Evolutionary conservation across 2,329 filamentous ascomycete genomes (phyloP).

Genomic region (Diaporthe citri): DNA sequence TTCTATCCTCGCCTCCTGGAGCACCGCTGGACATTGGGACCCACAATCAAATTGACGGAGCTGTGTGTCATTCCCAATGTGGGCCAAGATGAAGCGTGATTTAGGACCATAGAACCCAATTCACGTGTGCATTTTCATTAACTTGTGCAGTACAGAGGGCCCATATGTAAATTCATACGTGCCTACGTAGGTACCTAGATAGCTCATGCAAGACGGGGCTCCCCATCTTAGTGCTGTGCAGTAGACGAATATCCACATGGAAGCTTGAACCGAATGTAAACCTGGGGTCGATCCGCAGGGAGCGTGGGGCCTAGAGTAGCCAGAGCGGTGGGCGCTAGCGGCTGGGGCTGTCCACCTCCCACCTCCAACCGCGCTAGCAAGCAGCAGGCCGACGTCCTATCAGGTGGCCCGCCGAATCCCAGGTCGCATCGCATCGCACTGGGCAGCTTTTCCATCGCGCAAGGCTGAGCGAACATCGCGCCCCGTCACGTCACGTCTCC

Average conservation of each 20-base stretch:
- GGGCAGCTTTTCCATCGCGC: constrained; percentile 30
- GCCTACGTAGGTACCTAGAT: not conserved
- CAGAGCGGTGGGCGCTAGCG: constrained; percentile 16
- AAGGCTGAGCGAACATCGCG: constrained; percentile 26
- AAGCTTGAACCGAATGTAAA: constrained; percentile 5
- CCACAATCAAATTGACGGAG: constrained; percentile 11
- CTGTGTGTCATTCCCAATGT: not conserved
- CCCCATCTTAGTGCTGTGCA: not conserved
- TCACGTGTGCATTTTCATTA: not conserved
- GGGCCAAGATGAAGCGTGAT: not conserved
- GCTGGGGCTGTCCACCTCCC: constrained; percentile 7
- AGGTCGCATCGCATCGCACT: constrained; percentile 24
- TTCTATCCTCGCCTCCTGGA: constrained; percentile 7
- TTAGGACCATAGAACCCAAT: not conserved
- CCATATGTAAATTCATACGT: not conserved
- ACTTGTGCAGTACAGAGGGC: not conserved
- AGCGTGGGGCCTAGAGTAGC: constrained; percentile 13
- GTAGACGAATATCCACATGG: not conserved
- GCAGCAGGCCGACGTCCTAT: constrained; percentile 8
- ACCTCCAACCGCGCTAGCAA: constrained; percentile 7
- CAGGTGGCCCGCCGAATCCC: not conserved
- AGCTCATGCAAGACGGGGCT: not conserved
- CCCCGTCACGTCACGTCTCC: constrained; percentile 23
- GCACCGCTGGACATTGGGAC: not conserved
- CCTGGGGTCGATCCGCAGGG: constrained; percentile 29